Conservation (phyloP, 2,329 filamentous ascomycete genomes). For the Calonectria hawksworthii region DNA sequence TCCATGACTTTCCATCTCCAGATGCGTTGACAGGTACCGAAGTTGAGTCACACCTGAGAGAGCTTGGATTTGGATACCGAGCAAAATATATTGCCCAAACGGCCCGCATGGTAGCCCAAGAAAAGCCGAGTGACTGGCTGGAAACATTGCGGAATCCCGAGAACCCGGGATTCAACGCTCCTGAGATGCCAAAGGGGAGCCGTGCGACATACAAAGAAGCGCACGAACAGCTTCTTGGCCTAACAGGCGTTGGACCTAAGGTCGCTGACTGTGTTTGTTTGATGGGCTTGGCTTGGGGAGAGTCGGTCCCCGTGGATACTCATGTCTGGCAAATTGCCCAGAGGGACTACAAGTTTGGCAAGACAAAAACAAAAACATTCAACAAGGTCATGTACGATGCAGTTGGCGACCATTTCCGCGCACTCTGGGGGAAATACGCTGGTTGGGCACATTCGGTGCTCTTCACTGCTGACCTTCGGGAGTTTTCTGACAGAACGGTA, state of each 20-base stretch:
- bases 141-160: constrained; percentile 83
- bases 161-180: constrained; percentile 68
- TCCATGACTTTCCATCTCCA: constrained; percentile 90
- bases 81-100: constrained; percentile 94
- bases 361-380: constrained; percentile 85
- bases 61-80: constrained; percentile 93
- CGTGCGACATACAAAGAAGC: constrained; percentile 80
- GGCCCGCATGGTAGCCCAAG: constrained; percentile 78
- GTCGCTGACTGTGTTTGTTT: constrained; percentile 97
- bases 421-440: constrained; percentile 91
- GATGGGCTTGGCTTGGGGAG: constrained; percentile 96
- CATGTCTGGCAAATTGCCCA: constrained; percentile 99
- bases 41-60: constrained; percentile 85
- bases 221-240: constrained; percentile 81
- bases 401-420: constrained; percentile 89
- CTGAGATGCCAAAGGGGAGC: constrained; percentile 60
- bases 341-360: constrained; percentile 94
- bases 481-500: constrained; percentile 78
- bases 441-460: constrained; percentile 98
- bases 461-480: constrained; percentile 91
- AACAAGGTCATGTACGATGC: constrained; percentile 92
- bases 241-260: constrained; percentile 95
- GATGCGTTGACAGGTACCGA: constrained; percentile 77
- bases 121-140: constrained; percentile 82
- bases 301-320: constrained; percentile 95